Evolutionary conservation across 805 yeast species (phyloP).

Genomic region (Metschnikowia reukaufii): DNA sequence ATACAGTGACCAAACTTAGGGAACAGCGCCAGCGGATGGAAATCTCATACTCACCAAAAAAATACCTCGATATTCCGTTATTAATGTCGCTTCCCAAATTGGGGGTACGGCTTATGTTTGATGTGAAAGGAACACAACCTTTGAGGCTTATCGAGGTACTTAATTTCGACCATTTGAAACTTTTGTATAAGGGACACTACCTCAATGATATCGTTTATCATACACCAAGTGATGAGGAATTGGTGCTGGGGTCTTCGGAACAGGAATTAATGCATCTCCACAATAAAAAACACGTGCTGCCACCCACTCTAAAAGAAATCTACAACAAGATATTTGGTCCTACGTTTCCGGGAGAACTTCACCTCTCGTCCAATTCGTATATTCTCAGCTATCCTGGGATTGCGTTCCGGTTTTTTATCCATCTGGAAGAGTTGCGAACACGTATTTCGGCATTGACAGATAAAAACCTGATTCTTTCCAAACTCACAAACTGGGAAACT

Average conservation of each 20-base stretch:
- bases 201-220: conserved; percentile 28
- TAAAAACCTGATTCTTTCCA: conserved; percentile 28
- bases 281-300: conserved; percentile 15
- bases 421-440: conserved; percentile 20
- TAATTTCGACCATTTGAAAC: conserved; percentile 22
- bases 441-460: conserved; percentile 14
- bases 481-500: conserved; percentile 33
- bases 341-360: conserved; percentile 53
- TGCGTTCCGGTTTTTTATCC: conserved; percentile 46
- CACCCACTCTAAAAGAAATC: conserved; percentile 40
- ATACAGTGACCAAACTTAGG: conserved; percentile 26
- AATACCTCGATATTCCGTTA: conserved; percentile 35
- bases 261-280: conserved; percentile 1
- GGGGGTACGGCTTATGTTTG: conserved; percentile 30
- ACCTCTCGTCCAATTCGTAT: conserved; percentile 31
- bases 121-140: conserved; percentile 24
- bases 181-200: conserved; percentile 33
- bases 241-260: conserved; percentile 2
- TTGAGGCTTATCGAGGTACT: conserved; percentile 33
- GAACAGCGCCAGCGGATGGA: conserved; percentile 29
- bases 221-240: conserved; percentile 16
- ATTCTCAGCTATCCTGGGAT: conserved; percentile 57
- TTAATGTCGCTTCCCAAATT: conserved; percentile 28
- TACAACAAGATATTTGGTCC: conserved; percentile 63
- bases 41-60: conserved; percentile 30